These are phyloP conservation scores for Capronia epimyces DNA, from an alignment of 2,329 filamentous ascomycete species.

Conservation along the genomic window DNA sequence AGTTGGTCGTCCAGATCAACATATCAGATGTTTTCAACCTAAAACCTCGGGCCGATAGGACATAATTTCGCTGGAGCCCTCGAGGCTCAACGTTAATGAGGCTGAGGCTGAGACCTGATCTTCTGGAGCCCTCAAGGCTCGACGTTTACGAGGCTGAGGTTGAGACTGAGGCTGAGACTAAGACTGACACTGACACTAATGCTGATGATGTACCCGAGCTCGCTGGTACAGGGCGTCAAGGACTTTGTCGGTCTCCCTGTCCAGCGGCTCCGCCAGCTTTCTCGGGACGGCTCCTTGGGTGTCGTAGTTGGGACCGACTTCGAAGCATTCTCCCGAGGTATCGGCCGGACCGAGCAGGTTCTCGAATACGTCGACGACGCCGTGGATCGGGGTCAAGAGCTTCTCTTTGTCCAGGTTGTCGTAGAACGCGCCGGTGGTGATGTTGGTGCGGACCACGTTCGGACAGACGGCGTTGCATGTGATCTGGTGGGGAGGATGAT, in stretches of 20 bases:
- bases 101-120: too few species aligned
- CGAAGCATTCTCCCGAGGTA: slow-evolving; percentile 40
- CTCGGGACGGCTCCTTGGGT: slow-evolving; percentile 19
- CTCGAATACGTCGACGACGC: slow-evolving; percentile 39
- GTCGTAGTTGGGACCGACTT: slow-evolving; percentile 37
- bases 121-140: too few species aligned
- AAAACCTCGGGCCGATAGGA: too few species aligned
- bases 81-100: too few species aligned
- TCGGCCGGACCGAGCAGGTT: slow-evolving; percentile 33
- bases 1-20: too few species aligned
- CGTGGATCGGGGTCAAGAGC: slow-evolving; percentile 38
- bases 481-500: slow-evolving; percentile 27
- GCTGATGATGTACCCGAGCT: slow-evolving; percentile 18
- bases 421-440: slow-evolving; percentile 38
- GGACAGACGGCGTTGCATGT: slow-evolving; percentile 42
- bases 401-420: slow-evolving; percentile 33
- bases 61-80: too few species aligned
- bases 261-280: slow-evolving; percentile 15
- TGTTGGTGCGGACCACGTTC: slow-evolving; percentile 39
- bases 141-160: too few species aligned
- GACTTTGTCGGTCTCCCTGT: slow-evolving; percentile 18
- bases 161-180: too few species aligned
- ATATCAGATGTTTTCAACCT: too few species aligned
- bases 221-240: slow-evolving; percentile 21
- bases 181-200: not conserved